Evolutionary conservation across 495 filamentous ascomycete genomes (phyloP).

Genomic region (Diplogelasinospora grovesii): DNA sequence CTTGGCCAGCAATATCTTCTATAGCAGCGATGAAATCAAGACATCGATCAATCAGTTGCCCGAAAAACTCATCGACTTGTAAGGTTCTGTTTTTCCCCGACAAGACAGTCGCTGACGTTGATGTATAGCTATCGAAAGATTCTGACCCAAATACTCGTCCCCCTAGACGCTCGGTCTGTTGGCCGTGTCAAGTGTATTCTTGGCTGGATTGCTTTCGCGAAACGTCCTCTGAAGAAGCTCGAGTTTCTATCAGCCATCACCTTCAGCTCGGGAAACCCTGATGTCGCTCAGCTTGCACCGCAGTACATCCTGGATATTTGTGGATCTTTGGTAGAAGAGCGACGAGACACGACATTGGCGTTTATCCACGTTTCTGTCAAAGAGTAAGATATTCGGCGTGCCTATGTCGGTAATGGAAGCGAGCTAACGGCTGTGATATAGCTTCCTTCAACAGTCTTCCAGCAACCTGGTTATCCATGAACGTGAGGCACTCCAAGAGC

Average conservation of each 20-base stretch:
- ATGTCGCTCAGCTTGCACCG: constrained; percentile 8
- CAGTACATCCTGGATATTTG: constrained; percentile 26
- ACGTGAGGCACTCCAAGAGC: constrained; percentile 5
- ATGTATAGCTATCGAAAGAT: constrained; percentile 21
- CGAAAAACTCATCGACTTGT: constrained; percentile 21
- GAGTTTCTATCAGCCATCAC: constrained; percentile 26
- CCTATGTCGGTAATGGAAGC: neutral
- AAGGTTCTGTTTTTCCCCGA: neutral
- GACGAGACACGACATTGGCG: constrained; percentile 13
- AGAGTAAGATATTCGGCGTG: constrained; percentile 17
- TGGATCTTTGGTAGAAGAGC: constrained; percentile 22
- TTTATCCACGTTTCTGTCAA: constrained; percentile 31
- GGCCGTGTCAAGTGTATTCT: constrained; percentile 18
- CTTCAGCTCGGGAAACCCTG: constrained; percentile 15
- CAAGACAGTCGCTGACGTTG: neutral
- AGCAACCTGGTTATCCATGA: constrained; percentile 9
- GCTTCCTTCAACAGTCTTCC: neutral
- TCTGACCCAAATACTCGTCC: constrained; percentile 12
- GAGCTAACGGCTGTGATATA: neutral
- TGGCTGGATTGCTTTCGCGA: constrained; percentile 30
- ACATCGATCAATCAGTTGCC: constrained; percentile 19
- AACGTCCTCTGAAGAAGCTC: constrained; percentile 18
- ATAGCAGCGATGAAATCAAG: constrained; percentile 15
- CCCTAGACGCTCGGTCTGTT: constrained; percentile 21
- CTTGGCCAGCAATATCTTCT: constrained; percentile 24